A percentile compares a stretch with the other conserved stretches of the same genome.
phyloP scores from a whole-genome alignment of 2,329 filamentous ascomycete species.

The Hypoxylon sp. region DNA sequence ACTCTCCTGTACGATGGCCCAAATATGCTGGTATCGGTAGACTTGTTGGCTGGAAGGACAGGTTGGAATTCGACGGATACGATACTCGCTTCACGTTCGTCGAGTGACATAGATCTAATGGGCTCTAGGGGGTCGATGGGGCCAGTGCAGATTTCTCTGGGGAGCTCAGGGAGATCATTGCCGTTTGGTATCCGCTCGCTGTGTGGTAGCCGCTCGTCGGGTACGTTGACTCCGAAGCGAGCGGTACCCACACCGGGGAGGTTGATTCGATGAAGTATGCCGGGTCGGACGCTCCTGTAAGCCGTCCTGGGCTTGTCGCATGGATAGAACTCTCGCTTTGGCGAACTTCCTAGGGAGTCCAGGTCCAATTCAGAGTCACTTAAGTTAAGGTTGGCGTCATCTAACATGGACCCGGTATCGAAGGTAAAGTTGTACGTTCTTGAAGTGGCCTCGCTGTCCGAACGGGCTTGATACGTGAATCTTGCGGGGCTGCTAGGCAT shows the following conservation, averaged over 20 bases:
- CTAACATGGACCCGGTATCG: background rate
- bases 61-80: background rate
- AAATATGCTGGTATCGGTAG: background rate
- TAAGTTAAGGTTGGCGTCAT: background rate
- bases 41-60: background rate
- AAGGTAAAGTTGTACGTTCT: background rate
- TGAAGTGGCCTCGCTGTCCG: background rate
- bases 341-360: background rate
- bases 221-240: background rate
- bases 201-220: background rate
- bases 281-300: background rate
- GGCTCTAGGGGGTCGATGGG: background rate
- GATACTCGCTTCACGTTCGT: background rate
- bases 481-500: background rate
- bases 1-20: background rate
- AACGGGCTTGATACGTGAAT: background rate
- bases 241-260: background rate
- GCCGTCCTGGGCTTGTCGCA: background rate
- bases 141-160: background rate
- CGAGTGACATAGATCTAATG: background rate
- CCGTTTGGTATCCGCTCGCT: background rate
- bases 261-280: background rate
- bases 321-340: background rate
- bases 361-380: background rate
- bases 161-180: background rate